Evolutionary conservation across 306 rosid species (phyloP).

Genomic region (Biancaea sappan): DNA sequence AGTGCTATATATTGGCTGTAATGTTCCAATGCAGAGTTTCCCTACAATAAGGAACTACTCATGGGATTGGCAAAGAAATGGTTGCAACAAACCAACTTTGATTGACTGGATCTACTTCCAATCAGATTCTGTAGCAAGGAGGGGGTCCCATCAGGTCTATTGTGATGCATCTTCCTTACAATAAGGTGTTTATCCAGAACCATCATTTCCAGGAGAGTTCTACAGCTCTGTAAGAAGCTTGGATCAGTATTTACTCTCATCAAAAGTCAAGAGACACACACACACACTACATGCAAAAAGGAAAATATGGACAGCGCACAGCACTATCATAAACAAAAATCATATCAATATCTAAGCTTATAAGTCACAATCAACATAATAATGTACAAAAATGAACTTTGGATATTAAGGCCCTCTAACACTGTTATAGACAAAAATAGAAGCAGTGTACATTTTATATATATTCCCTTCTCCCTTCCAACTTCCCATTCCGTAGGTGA

Average conservation of each 20-base stretch:
- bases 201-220: slow-evolving; percentile 81
- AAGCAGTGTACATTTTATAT: neutral
- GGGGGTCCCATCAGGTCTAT: slow-evolving; percentile 46
- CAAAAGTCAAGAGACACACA: neutral
- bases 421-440: neutral
- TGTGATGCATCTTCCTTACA: slow-evolving; percentile 79
- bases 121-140: slow-evolving; percentile 56
- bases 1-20: neutral
- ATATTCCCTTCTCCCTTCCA: no score
- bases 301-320: neutral
- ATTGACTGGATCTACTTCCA: slow-evolving; percentile 45
- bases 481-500: no score
- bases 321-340: slow-evolving; percentile 3
- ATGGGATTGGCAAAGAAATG: slow-evolving; percentile 83
- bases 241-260: slow-evolving; percentile 31
- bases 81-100: slow-evolving; percentile 52
- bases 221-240: slow-evolving; percentile 67
- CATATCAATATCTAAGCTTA: neutral
- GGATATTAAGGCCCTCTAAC: neutral
- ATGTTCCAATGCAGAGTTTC: neutral
- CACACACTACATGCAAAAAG: neutral
- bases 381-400: slow-evolving; percentile 17
- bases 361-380: neutral
- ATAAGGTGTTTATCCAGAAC: slow-evolving; percentile 65
- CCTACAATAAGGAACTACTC: slow-evolving; percentile 73